Percentiles rank a stretch among this genome's conserved stretches.
phyloP scores from a whole-genome alignment of 2,329 filamentous ascomycete species.

The Aureobasidium musti region DNA sequence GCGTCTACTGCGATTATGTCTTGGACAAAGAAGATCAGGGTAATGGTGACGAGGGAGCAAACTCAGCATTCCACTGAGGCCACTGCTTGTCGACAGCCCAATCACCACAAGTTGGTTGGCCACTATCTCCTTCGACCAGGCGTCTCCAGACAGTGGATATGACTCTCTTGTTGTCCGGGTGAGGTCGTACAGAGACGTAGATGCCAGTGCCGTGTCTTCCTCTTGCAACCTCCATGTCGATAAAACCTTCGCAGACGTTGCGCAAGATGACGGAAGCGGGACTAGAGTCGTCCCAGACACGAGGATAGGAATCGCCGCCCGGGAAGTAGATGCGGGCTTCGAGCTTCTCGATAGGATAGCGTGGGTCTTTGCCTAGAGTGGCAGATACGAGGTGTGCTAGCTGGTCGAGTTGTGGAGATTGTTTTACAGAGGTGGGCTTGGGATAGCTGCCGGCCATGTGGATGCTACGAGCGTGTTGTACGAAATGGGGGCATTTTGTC shows the following conservation, averaged over 20 bases:
- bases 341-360: conserved; percentile 38
- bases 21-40: neutral
- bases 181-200: conserved; percentile 36
- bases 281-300: conserved; percentile 46
- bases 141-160: conserved; percentile 40
- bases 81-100: conserved; percentile 40
- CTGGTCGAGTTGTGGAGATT: conserved; percentile 34
- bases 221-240: conserved; percentile 43
- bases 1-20: neutral
- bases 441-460: conserved; percentile 47
- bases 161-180: conserved; percentile 29
- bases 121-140: conserved; percentile 37
- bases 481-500: conserved; percentile 44
- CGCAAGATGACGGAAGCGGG: conserved; percentile 44
- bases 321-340: conserved; percentile 47
- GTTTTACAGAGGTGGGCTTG: conserved; percentile 32
- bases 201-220: conserved; percentile 41
- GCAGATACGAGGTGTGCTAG: conserved; percentile 42
- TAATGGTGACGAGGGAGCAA: conserved; percentile 26
- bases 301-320: conserved; percentile 42
- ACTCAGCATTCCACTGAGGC: conserved; percentile 35
- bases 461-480: conserved; percentile 45
- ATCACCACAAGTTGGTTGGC: conserved; percentile 36
- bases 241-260: conserved; percentile 44
- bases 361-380: conserved; percentile 38